phyloP scores from a whole-genome alignment of 2,329 filamentous ascomycete genomes.

The Microcera coccophila region DNA sequence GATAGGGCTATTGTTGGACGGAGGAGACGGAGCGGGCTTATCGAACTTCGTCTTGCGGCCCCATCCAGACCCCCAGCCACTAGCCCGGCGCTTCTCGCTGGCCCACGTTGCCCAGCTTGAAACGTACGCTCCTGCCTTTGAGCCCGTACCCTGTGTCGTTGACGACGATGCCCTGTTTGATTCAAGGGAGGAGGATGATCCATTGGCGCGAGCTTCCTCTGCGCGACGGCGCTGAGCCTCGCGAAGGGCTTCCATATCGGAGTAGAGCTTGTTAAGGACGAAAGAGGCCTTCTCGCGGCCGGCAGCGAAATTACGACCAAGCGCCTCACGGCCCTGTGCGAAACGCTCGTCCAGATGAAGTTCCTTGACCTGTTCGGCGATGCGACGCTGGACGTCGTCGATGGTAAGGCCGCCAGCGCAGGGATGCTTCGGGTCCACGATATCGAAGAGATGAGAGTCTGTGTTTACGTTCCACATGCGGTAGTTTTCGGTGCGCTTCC shows the following conservation, averaged over 20 bases:
- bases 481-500: slow-evolving; percentile 87
- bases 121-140: slow-evolving; percentile 60
- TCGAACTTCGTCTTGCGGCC: slow-evolving; percentile 35
- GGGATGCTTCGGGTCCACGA: slow-evolving; percentile 88
- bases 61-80: slow-evolving; percentile 43
- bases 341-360: slow-evolving; percentile 90
- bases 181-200: slow-evolving; percentile 2
- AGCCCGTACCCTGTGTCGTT: slow-evolving; percentile 46
- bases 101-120: slow-evolving; percentile 68
- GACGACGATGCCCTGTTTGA: slow-evolving; percentile 39
- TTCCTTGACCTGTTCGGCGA: slow-evolving; percentile 89
- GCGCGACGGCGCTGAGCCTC: slow-evolving; percentile 43
- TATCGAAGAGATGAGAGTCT: slow-evolving; percentile 87
- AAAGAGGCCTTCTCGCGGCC: slow-evolving; percentile 84
- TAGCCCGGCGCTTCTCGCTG: slow-evolving; percentile 67
- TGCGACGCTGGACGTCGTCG: slow-evolving; percentile 86
- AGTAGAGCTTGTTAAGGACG: slow-evolving; percentile 83
- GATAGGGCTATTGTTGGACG: slow-evolving; percentile 34
- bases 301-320: slow-evolving; percentile 84
- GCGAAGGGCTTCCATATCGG: slow-evolving; percentile 70
- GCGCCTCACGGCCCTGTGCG: slow-evolving; percentile 73
- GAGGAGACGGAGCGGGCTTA: slow-evolving; percentile 32
- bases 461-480: slow-evolving; percentile 77
- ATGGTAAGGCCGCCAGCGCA: slow-evolving; percentile 89
- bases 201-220: slow-evolving; percentile 34